These are phyloP conservation scores for Globisporangium sylvaticum DNA, from an alignment of 352 stramenopile species.

Conservation along the genomic window DNA sequence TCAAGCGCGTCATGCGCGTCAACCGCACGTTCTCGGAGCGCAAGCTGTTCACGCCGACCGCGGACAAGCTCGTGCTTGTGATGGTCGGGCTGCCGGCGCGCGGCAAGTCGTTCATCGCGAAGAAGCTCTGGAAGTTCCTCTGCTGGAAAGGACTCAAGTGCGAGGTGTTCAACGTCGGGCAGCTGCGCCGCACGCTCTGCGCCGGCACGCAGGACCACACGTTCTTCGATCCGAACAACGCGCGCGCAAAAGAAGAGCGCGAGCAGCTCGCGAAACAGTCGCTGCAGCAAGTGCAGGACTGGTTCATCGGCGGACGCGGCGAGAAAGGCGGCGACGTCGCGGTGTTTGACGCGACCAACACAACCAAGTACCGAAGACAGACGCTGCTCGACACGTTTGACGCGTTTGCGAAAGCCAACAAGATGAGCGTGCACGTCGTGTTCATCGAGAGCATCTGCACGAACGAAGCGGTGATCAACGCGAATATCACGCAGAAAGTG, in stretches of 20 bases:
- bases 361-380: constrained; percentile 56
- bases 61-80: constrained; percentile 94
- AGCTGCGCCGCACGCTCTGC: constrained; percentile 87
- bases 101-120: constrained; percentile 95
- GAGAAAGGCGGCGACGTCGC: constrained; percentile 74
- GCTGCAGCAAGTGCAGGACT: constrained; percentile 61
- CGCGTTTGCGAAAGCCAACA: constrained; percentile 47
- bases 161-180: constrained; percentile 94
- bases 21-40: constrained; percentile 57
- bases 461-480: constrained; percentile 86
- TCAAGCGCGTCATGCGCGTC: constrained; percentile 15
- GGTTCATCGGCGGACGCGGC: constrained; percentile 35
- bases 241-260: constrained; percentile 62
- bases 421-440: constrained; percentile 85
- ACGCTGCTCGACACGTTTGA: constrained; percentile 59
- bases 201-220: constrained; percentile 72
- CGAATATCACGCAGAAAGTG: constrained; percentile 80
- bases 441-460: constrained; percentile 94
- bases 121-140: constrained; percentile 84
- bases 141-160: constrained; percentile 77
- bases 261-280: constrained; percentile 79
- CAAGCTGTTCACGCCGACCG: constrained; percentile 72
- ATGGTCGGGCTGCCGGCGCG: constrained; percentile 94
- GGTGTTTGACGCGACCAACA: constrained; percentile 90
- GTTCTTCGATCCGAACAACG: constrained; percentile 93